phyloP scores from a whole-genome alignment of 2,329 filamentous ascomycete species.

The Fusarium marasasianum region DNA sequence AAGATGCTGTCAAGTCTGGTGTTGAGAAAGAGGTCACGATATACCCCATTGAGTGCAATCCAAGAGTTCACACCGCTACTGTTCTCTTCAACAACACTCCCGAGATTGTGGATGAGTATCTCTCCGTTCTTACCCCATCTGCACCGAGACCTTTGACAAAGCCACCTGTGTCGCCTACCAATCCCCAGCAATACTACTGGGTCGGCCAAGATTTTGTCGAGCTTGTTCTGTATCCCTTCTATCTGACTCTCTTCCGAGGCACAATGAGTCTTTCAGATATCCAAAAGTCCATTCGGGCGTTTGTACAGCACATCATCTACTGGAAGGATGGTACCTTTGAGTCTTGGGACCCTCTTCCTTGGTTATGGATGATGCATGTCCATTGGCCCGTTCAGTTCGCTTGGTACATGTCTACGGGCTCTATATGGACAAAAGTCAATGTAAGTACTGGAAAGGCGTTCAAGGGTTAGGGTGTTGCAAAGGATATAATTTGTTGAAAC shows the following conservation, averaged over 20 bases:
- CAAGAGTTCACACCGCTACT: slow-evolving; percentile 73
- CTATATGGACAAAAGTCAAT: slow-evolving; percentile 71
- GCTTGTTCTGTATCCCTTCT: slow-evolving; percentile 56
- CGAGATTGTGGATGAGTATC: slow-evolving; percentile 62
- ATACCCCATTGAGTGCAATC: slow-evolving; percentile 78
- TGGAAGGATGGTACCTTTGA: slow-evolving; percentile 67
- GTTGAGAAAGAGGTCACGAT: slow-evolving; percentile 50
- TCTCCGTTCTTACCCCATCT: slow-evolving; percentile 54
- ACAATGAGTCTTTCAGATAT: slow-evolving; percentile 38
- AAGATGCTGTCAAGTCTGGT: slow-evolving; percentile 1
- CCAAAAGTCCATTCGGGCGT: slow-evolving; percentile 32
- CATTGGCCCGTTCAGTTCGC: slow-evolving; percentile 65
- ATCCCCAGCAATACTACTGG: slow-evolving; percentile 63
- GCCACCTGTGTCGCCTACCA: slow-evolving; percentile 34
- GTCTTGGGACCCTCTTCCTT: slow-evolving; percentile 64
- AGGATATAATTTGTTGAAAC: neutral
- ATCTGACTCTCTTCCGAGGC: slow-evolving; percentile 44
- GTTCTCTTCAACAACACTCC: slow-evolving; percentile 64
- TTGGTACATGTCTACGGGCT: slow-evolving; percentile 53
- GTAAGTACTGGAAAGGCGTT: slow-evolving; percentile 66
- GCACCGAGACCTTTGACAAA: slow-evolving; percentile 5
- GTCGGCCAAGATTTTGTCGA: slow-evolving; percentile 71
- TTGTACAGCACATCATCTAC: slow-evolving; percentile 52
- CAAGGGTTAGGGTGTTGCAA: neutral
- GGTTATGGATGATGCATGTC: slow-evolving; percentile 65